Base-by-base conservation (phyloP, 129 eudicot genomes). In the Mikania micrantha region DNA sequence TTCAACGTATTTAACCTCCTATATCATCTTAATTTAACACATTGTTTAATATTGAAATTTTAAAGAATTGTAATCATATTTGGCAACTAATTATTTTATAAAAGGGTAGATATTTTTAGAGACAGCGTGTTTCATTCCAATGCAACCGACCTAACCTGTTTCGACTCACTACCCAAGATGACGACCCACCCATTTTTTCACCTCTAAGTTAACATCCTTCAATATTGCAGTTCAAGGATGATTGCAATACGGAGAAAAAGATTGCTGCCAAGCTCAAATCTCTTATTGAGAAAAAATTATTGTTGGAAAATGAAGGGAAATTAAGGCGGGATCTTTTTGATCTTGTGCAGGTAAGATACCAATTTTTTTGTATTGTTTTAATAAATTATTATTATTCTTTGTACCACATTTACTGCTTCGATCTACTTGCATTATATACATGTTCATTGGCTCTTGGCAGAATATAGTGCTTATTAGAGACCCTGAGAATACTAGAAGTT, bases 161-260 rank as follows among this genome's bases (percentile, higher is more conserved):
- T 17, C 10, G 28, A 27, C 40, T 40, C 40, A 29, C n/a, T 50
- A 45, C 44, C 40, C 19, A 45, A 66, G 7, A 19, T 28, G 24
- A 59, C 21, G 3, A 28, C 17, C 31, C 22, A 20, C 31, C 36
- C 20, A 47, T 28, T 47, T 31, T 32, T 7, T 32, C 40, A 41
- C 25, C 50, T 7, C n/a, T 21, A 64, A 10, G 28, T 54, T n/a
- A 38, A 38, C 17, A 61, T 13, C 22, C 56, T 60, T 60, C 8
- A 49, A 15, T 42, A 58, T 59, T 60, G 45, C 75, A 94, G 99
- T 94, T 94, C 74, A 89, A 83, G 85, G 99, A 90, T 25, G 99
- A 94, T 27, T 84, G 95, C 80, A 83, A 90, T 79, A 94, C 97
- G 0, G 99, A 94, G 91, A 94, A 78, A 78, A 87, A 90, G 67